Evolutionary conservation across 2,329 filamentous ascomycete species (phyloP), one percentile per base, ranked within the genome.

Genomic region (Phaeophleospora eucalypticola): DNA sequence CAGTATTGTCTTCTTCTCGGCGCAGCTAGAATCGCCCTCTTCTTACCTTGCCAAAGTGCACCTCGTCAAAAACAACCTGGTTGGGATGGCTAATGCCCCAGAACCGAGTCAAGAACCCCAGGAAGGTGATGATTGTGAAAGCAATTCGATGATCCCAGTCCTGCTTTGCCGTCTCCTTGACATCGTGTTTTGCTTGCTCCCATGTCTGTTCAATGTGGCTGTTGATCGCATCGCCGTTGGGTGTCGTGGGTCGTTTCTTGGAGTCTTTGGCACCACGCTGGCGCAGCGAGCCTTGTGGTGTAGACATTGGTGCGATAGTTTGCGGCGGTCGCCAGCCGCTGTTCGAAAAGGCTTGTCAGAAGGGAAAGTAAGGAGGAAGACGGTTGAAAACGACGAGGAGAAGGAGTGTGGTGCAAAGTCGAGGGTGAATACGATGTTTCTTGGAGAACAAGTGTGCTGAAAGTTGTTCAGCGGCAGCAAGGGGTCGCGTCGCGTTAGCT

Each of bases 1-100:
- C 27, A 51, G 45, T 29, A 14, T 41, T 35, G 14, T 19, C 12
- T 20, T n/a, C 6, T 16, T 19, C 19, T 15, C 24, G 24, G 24
- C 24, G 24, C n/a, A 41, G 42, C 34, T 42, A 39, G 33, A 21
- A 44, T 29, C 45, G 21, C 15, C 41, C 19, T 41, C 62, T 19
- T 39, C 78, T 49, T 76, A 96, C 91, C 86, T 98, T 98, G 74
- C 93, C 93, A 70, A 98, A 98, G 73, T 98, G 93, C 48, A 98
- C 93, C 71, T 98, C 93, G 66, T 98, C 93, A 65, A 98, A 98
- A 41, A 98, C 93, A 46, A 98, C 93, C 74, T 97, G 87, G 65
- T 95, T 84, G 14, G 93, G 93, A 70, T 96, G 90, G 67, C 80
- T 88, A 67, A 98, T 96, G 53, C 89, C 90, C 82, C 87, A 97